These are phyloP conservation scores for Daldinia childiae DNA, from an alignment of 495 filamentous ascomycete species.

Conservation along the genomic window DNA sequence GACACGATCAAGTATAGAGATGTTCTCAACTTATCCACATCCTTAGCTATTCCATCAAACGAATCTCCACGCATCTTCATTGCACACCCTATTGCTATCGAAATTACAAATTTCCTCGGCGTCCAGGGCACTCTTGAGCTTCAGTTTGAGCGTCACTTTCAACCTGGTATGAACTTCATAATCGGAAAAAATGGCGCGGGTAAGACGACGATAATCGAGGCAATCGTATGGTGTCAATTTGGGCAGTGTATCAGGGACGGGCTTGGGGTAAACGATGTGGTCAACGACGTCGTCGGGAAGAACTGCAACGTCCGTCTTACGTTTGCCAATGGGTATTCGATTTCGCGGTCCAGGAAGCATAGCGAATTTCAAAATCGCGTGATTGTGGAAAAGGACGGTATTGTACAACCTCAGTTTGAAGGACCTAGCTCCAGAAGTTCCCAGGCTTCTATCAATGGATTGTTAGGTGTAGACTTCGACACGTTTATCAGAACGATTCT, in stretches of 20 bases:
- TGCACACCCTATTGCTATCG: constrained; percentile 43
- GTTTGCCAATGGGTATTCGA: constrained; percentile 47
- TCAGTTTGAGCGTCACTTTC: constrained; percentile 42
- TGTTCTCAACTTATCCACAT: constrained; percentile 11
- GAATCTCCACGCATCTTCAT: constrained; percentile 28
- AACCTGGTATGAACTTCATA: constrained; percentile 44
- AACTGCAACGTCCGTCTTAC: constrained; percentile 43
- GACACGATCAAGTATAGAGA: constrained; percentile 11
- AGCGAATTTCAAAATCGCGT: constrained; percentile 32
- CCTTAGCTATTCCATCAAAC: not conserved
- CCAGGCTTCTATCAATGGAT: constrained; percentile 44
- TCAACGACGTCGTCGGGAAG: constrained; percentile 46
- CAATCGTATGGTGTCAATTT: constrained; percentile 51
- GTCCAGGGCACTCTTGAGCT: constrained; percentile 45
- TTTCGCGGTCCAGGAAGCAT: constrained; percentile 44
- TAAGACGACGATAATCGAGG: constrained; percentile 48
- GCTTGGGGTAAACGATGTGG: constrained; percentile 42
- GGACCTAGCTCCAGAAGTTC: constrained; percentile 32
- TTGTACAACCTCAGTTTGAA: constrained; percentile 45
- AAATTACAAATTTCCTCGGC: constrained; percentile 50
- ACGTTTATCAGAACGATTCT: constrained; percentile 47
- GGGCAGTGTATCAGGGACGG: constrained; percentile 45
- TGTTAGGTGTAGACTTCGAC: constrained; percentile 47
- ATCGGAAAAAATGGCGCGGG: constrained; percentile 43
- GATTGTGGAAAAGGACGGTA: constrained; percentile 41